Conservation (phyloP, 768 basidiomycete genomes). For the Cyclocybe aegerita region DNA sequence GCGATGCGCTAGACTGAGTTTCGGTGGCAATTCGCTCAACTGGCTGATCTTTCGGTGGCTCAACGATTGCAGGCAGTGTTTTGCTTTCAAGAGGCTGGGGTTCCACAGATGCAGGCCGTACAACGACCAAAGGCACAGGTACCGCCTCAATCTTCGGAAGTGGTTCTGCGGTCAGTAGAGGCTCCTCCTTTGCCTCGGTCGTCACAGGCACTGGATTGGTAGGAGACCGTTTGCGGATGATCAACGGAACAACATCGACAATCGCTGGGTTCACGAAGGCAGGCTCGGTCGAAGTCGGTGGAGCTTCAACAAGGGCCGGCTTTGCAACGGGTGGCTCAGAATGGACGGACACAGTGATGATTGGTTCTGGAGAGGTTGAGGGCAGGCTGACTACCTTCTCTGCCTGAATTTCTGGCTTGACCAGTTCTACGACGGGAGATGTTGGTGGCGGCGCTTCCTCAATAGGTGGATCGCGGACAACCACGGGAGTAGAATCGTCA, state of each 20-base stretch:
- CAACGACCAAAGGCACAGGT: too few species aligned
- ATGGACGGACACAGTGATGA: too few species aligned
- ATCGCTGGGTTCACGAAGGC: not conserved
- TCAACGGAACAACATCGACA: not conserved
- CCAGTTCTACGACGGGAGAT: not conserved
- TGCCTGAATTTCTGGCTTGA: too few species aligned
- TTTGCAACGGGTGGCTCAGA: too few species aligned
- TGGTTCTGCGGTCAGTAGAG: not conserved
- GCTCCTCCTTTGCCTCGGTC: not conserved
- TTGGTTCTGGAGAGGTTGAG: too few species aligned
- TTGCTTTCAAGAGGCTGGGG: too few species aligned
- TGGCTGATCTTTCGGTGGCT: too few species aligned
- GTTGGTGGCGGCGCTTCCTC: not conserved
- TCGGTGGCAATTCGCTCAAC: not conserved
- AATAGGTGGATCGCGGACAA: conserved; percentile 8
- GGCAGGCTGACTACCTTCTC: too few species aligned
- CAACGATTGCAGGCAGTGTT: too few species aligned
- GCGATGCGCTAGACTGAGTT: not conserved
- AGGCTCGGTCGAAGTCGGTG: not conserved
- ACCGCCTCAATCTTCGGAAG: too few species aligned
- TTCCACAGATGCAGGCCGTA: too few species aligned
- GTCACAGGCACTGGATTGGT: not conserved
- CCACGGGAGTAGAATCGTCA: conserved; percentile 7
- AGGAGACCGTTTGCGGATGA: not conserved
- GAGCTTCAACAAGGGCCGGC: not conserved